Percentiles rank a stretch among this genome's conserved stretches.
Evolutionary conservation across 352 stramenopile species (phyloP).

Genomic region (Poterioochromonas sp.): DNA sequence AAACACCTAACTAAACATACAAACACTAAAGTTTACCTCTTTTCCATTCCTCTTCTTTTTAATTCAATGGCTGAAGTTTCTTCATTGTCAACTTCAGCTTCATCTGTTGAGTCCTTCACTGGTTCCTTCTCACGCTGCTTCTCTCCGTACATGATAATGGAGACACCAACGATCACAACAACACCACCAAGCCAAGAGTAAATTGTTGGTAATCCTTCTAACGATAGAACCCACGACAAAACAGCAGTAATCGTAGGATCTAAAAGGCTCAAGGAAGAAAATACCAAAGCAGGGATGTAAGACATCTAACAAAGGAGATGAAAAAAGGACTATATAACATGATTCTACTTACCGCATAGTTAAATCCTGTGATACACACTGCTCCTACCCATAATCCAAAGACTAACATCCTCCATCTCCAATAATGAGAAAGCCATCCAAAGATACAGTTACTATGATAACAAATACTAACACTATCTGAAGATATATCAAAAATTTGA

Average conservation of each 20-base stretch:
- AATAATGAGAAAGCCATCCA: neutral
- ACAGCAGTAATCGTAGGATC: conserved; percentile 1
- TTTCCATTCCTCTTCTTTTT: too few relatives aligned
- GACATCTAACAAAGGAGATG: neutral
- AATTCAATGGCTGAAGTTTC: too few relatives aligned
- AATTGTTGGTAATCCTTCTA: neutral
- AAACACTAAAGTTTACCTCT: too few relatives aligned
- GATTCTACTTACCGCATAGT: conserved; percentile 6
- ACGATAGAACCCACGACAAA: neutral
- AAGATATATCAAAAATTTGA: neutral
- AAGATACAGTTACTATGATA: neutral
- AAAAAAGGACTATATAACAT: neutral
- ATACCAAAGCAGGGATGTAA: conserved; percentile 11
- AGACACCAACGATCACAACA: neutral
- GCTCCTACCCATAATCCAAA: neutral
- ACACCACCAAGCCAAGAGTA: conserved; percentile 4
- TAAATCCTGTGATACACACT: conserved; percentile 28
- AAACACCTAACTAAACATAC: too few relatives aligned
- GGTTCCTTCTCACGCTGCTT: neutral
- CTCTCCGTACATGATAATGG: neutral
- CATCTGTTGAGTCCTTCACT: too few relatives aligned
- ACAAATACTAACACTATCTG: too few relatives aligned
- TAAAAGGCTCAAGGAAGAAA: neutral
- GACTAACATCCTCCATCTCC: neutral
- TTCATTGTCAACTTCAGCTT: too few relatives aligned